phyloP scores from a whole-genome alignment of 1,284 basidiomycete genomes.

The Naganishia sp. region DNA sequence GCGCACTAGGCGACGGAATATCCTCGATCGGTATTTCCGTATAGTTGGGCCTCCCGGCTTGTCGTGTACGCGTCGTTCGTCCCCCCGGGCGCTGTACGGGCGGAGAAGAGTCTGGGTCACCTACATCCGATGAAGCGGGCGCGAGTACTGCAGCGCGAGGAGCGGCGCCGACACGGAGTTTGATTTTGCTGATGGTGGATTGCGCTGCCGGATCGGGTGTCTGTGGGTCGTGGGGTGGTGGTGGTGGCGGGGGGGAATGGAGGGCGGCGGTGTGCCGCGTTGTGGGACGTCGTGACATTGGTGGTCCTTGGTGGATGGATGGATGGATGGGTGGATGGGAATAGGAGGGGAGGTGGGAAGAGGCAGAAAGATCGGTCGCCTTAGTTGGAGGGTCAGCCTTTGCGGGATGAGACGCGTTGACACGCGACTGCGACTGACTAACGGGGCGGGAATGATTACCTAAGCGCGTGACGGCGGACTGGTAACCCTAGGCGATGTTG shows the following conservation, averaged over 20 bases:
- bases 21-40: conserved; percentile 1
- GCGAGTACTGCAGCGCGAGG: neutral
- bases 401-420: no score
- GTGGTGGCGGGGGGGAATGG: neutral
- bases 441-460: no score
- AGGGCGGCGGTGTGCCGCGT: neutral
- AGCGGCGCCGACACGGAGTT: neutral
- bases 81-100: neutral
- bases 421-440: no score
- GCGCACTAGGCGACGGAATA: neutral
- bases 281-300: conserved; percentile 3
- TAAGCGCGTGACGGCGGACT: no score
- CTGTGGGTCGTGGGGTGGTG: neutral
- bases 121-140: conserved; percentile 1
- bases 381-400: no score
- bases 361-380: no score
- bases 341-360: no score
- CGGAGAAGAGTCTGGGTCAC: neutral
- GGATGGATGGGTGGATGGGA: no score
- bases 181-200: conserved; percentile 8
- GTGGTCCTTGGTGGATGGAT: neutral
- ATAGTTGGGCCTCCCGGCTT: conserved; percentile 3
- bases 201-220: neutral
- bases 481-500: no score
- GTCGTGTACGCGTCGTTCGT: conserved; percentile 1